Conservation (phyloP, 2,329 filamentous ascomycete species). For the Xylariaceae sp. region DNA sequence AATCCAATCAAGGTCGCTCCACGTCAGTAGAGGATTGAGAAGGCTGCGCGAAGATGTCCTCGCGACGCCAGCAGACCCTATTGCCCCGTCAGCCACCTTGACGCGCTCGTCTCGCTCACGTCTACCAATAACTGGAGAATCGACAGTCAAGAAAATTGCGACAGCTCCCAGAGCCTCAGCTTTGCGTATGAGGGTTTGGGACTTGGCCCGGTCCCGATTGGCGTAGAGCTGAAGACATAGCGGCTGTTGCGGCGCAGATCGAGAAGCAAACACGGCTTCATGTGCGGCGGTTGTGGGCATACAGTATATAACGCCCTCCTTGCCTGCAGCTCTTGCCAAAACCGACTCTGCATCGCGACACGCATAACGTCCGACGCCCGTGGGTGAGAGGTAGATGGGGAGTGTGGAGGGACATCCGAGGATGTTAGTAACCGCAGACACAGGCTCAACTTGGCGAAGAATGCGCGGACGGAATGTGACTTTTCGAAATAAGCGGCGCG, state of each 20-base stretch:
- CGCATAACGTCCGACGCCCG: constrained; percentile 45
- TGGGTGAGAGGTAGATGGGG: constrained; percentile 47
- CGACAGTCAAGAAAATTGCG: constrained; percentile 48
- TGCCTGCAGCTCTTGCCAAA: constrained; percentile 43
- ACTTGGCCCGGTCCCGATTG: constrained; percentile 45
- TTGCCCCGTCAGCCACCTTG: constrained; percentile 1
- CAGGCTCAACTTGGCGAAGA: constrained; percentile 40
- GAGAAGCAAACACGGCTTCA: constrained; percentile 7
- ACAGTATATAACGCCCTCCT: constrained; percentile 44
- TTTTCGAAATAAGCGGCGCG: constrained; percentile 42
- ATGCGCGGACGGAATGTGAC: constrained; percentile 51
- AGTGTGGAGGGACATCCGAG: constrained; percentile 37
- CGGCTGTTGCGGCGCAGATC: constrained; percentile 19
- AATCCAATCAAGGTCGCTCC: constrained; percentile 10
- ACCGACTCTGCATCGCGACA: constrained; percentile 49
- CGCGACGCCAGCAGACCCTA: constrained; percentile 4
- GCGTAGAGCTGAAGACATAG: constrained; percentile 56
- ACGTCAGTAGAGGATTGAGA: constrained; percentile 7
- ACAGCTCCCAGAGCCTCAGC: constrained; percentile 43
- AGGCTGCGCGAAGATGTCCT: constrained; percentile 3
- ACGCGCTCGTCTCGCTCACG: constrained; percentile 9
- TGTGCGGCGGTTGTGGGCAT: constrained; percentile 30
- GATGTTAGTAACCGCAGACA: constrained; percentile 35
- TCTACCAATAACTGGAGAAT: constrained; percentile 49
- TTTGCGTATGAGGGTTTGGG: constrained; percentile 38